Base-by-base conservation (phyloP, 1,139 yeast genomes). In the Suhomyces taliae region DNA sequence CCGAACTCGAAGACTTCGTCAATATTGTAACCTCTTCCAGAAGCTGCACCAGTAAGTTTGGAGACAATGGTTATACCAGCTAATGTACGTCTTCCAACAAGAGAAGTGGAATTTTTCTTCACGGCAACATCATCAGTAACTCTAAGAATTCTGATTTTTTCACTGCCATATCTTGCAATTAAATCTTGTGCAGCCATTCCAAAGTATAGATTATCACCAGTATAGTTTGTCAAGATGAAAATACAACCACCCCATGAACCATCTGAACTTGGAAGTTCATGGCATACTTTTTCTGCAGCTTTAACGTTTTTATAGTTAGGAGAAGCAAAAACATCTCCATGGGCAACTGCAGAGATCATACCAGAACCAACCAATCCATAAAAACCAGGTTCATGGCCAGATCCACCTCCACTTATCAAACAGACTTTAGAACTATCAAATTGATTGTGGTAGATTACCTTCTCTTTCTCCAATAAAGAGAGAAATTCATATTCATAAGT, bases 101-200 rank as follows among this genome's bases (percentile, higher is more conserved):
- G 27, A 11, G 39, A 24, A 19, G 12, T 36, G 11, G 39, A 26
- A 19, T 36, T 19, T 19, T 26, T 24, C 27, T 36, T 36, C 5
- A 36, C 39, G 2, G 39, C 39, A 10, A 36, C 39, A 36, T 36
- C 39, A 26, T 36, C 39, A 24, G 39, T 36, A 24, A 36, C 39
- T 36, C 39, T 24, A 4, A 36, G 32, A 36, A 36, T 24, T 11
- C 39, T 29, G 12, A 36, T 36, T 27, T 36, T 36, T 7, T 36
- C 39, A 15, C 9, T 24, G 2, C 39, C 39, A 26, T 36, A 36
- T 26, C 39, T 26, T 11, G 39, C 29, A 36, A 36, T 36, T 12
- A 36, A 36, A 26, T 36, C 39, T 32, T 36, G 39, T 11, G 39
- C 39, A 9, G 39, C 39, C 39, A 36, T 36, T 12, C 39, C 39